phyloP scores from a whole-genome alignment of 1,284 basidiomycete genomes.

The Ustilago curta region DNA sequence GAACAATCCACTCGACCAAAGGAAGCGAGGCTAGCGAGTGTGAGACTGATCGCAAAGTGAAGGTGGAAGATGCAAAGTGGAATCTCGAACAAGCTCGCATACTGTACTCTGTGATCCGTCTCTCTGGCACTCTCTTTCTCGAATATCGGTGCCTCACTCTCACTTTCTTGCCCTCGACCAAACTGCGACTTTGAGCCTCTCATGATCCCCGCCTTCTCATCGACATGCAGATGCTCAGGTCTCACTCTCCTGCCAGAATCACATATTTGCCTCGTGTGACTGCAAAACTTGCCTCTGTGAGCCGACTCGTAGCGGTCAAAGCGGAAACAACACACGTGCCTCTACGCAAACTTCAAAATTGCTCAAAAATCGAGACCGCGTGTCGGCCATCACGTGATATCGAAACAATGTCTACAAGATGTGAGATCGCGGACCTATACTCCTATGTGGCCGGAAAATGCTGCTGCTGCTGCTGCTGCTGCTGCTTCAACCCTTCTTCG shows the following conservation, averaged over 20 bases:
- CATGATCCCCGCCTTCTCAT: not conserved
- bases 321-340: slow-evolving; percentile 29
- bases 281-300: not conserved
- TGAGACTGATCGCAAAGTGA: slow-evolving; percentile 7
- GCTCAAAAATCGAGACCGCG: slow-evolving; percentile 5
- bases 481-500: not conserved
- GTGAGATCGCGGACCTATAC: slow-evolving; percentile 9
- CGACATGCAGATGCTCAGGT: not conserved
- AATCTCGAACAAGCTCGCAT: slow-evolving; percentile 29
- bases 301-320: slow-evolving; percentile 6
- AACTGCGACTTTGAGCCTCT: not conserved
- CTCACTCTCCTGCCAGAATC: not conserved
- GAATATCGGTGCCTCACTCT: not conserved
- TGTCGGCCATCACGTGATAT: slow-evolving; percentile 22
- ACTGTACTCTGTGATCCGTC: slow-evolving; percentile 8
- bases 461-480: too few relatives aligned
- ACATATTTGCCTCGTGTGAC: not conserved
- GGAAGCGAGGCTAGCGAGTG: not conserved
- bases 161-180: not conserved
- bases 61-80: slow-evolving; percentile 24
- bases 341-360: not conserved
- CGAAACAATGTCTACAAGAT: not conserved
- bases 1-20: too few relatives aligned
- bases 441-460: too few relatives aligned
- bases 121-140: slow-evolving; percentile 1